Evolutionary conservation across 208 protist genomes (phyloP), one percentile per base, ranked within the genome.

Genomic region (Tritrichomonas musculus): DNA sequence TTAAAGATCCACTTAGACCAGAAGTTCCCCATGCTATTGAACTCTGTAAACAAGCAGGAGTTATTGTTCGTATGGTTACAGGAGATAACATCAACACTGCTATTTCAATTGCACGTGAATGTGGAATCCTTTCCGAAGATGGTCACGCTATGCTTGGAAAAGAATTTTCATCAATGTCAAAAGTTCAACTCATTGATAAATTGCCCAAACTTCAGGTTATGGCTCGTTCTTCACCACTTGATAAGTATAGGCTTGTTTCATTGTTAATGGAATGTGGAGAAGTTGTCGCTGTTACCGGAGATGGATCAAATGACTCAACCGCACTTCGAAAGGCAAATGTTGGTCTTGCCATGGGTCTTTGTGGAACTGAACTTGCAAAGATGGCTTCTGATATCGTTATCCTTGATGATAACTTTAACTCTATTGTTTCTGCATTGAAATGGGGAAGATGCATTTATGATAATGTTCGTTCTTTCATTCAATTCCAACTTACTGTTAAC

Each of bases 301-400:
- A 97, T 94, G 97, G 97, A 50, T 96, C 97, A n/a, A 97, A 97
- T 88, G 97, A 97, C 93, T 97, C 98, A 2, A 97, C 98, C 0
- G 98, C 98, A 27, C 95, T 99, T 27, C 47, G 80, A 60, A 88
- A 82, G 17, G 94, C 94, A n/a, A 41, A 99, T 94, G 98, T 99
- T 36, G 98, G 98, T 77, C 97, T 99, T 82, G 96, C 98, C 84
- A 99, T 99, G 98, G 94, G 93, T 94, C 96, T 94, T 30, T 94
- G 92, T 49, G 69, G 94, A 27, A 93, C 94, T 94, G 94, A 93
- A 50, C 27, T 95, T 39, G 84, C 94, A 82, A 75, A 95, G 50
- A 84, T 80, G 47, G 94, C 93, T 69, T 75, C 94, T 80, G 73
- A 69, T 82, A 94, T 94, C 27, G 64, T 94, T 57, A 92, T 95